A percentile compares a stretch with the other conserved stretches of the same genome.
phyloP scores from a whole-genome alignment of 441 rosid genomes.

The Dalechampia spathulata region DNA sequence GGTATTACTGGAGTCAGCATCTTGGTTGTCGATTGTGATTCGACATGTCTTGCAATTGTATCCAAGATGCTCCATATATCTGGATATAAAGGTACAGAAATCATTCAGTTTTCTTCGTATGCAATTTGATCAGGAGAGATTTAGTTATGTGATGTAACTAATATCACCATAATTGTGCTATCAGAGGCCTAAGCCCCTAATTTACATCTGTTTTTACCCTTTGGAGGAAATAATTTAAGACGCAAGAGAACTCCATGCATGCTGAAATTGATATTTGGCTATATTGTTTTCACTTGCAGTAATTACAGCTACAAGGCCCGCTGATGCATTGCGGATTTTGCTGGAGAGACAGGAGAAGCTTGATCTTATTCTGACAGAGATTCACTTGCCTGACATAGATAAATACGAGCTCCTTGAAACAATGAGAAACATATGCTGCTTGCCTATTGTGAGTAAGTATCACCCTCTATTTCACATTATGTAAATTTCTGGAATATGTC shows the following conservation, averaged over 20 bases:
- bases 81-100: slow-evolving; percentile 32
- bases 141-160: not conserved
- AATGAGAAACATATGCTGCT: slow-evolving; percentile 17
- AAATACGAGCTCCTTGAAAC: slow-evolving; percentile 39
- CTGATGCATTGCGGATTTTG: slow-evolving; percentile 29
- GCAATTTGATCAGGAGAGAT: not conserved
- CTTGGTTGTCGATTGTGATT: slow-evolving; percentile 35
- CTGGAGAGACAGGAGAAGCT: slow-evolving; percentile 16
- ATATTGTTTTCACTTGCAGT: slow-evolving; percentile 22
- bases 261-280: not conserved
- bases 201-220: too few relatives aligned
- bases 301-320: slow-evolving; percentile 25
- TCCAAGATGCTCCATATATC: slow-evolving; percentile 27
- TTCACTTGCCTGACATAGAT: slow-evolving; percentile 37
- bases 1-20: slow-evolving; percentile 12
- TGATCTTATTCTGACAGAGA: slow-evolving; percentile 37
- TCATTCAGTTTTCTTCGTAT: not conserved
- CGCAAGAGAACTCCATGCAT: too few relatives aligned
- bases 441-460: slow-evolving; percentile 38
- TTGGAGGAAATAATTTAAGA: too few relatives aligned
- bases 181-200: too few relatives aligned
- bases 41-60: slow-evolving; percentile 26
- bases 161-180: too few relatives aligned
- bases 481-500: too few relatives aligned
- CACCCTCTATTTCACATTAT: too few relatives aligned